Percentiles rank a stretch among this genome's conserved stretches.
phyloP scores from a whole-genome alignment of 192 early-diverging fungal genomes.

The Piromyces finnis region DNA sequence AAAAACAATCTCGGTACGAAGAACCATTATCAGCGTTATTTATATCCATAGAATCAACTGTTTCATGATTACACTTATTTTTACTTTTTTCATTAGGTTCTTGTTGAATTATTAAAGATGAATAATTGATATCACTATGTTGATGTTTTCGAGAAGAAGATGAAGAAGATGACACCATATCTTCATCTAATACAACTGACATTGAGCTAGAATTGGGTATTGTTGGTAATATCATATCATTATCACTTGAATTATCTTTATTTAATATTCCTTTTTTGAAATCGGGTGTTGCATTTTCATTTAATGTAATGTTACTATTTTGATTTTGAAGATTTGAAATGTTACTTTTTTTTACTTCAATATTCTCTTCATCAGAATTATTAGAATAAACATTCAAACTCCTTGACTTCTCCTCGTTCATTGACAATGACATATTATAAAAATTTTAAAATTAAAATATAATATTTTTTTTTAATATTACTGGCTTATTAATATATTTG shows the following conservation, averaged over 20 bases:
- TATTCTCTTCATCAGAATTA: background rate
- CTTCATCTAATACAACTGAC: background rate
- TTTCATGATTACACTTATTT: too few relatives aligned
- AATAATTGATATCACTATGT: background rate
- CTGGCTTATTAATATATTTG: too few relatives aligned
- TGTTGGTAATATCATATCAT: background rate
- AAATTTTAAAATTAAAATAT: too few relatives aligned
- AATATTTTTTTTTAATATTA: background rate
- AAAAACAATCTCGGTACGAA: background rate
- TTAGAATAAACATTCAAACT: background rate
- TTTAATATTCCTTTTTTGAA: background rate
- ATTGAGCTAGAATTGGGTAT: background rate
- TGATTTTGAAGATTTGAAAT: too few relatives aligned
- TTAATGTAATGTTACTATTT: too few relatives aligned
- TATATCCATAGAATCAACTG: too few relatives aligned
- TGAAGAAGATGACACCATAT: background rate
- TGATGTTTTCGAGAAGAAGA: background rate
- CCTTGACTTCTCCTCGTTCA: background rate
- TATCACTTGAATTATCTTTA: background rate
- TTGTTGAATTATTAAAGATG: background rate
- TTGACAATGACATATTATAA: background rate
- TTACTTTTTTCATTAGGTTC: background rate
- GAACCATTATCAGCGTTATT: background rate
- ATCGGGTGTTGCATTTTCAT: too few relatives aligned
- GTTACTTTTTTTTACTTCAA: background rate